phyloP scores from a whole-genome alignment of 2,329 filamentous ascomycete genomes.

The Trichoderma arundinaceum region DNA sequence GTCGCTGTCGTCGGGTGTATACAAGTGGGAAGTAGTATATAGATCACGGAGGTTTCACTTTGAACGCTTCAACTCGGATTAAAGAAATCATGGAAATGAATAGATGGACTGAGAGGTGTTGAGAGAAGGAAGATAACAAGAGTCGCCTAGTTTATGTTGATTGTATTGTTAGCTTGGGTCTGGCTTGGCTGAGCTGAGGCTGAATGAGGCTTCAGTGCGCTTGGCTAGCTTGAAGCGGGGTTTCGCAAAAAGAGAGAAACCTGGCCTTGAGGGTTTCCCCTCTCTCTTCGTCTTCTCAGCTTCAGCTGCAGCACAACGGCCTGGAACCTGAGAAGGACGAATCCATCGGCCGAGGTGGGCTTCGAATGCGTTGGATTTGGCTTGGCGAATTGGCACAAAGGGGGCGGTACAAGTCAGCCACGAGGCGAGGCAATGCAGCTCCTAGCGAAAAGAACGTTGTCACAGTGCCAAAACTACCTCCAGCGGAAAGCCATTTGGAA shows the following conservation, averaged over 20 bases:
- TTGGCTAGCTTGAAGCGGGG: not conserved
- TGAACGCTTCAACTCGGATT: not conserved
- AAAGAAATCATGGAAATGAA: not conserved
- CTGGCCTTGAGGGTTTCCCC: not conserved
- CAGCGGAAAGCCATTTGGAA: not conserved
- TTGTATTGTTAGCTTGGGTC: not conserved
- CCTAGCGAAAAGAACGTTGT: not conserved
- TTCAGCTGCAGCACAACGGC: not conserved
- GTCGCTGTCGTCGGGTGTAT: not conserved
- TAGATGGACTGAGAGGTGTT: not conserved
- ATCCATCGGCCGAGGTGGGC: not conserved
- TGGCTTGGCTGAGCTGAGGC: not conserved
- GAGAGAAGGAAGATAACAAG: not conserved
- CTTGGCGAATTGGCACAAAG: not conserved
- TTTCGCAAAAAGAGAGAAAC: not conserved
- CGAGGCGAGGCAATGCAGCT: not conserved
- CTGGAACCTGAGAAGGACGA: not conserved
- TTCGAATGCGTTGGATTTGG: not conserved
- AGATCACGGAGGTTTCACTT: not conserved
- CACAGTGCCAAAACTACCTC: too few relatives aligned
- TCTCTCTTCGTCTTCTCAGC: not conserved
- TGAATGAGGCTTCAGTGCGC: conserved; percentile 12
- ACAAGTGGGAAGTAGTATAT: not conserved
- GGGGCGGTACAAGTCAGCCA: conserved; percentile 18
- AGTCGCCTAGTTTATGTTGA: not conserved